Conservation (phyloP, 2,329 filamentous ascomycete genomes). For the Lizonia empirigonia region DNA sequence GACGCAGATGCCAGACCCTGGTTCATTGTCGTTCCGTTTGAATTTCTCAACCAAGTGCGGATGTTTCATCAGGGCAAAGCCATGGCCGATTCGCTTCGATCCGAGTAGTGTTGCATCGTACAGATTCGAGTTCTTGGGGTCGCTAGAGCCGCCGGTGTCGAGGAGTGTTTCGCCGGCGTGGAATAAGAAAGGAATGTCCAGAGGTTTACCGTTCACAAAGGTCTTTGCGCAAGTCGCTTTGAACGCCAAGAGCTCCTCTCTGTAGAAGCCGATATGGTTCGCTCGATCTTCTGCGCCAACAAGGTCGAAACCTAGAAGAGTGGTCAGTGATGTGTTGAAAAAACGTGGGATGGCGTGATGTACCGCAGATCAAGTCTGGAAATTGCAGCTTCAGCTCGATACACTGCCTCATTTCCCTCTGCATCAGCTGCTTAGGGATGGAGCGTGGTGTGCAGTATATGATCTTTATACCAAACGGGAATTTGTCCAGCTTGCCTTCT, state of each 20-base stretch:
- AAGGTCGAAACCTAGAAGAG: constrained; percentile 66
- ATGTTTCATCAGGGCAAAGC: constrained; percentile 71
- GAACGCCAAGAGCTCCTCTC: constrained; percentile 65
- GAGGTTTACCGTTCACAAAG: constrained; percentile 25
- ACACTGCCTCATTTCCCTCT: constrained; percentile 64
- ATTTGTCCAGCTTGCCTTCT: constrained; percentile 49
- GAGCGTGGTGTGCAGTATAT: constrained; percentile 73
- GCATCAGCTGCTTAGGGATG: constrained; percentile 57
- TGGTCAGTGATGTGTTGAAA: constrained; percentile 12
- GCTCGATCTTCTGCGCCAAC: constrained; percentile 69
- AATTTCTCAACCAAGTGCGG: constrained; percentile 67
- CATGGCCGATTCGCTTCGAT: constrained; percentile 74
- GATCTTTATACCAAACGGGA: constrained; percentile 69
- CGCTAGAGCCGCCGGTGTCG: constrained; percentile 66
- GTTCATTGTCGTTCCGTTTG: constrained; percentile 40
- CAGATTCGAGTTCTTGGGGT: constrained; percentile 65
- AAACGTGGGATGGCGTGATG: constrained; percentile 25
- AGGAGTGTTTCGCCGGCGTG: constrained; percentile 76
- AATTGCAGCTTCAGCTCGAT: constrained; percentile 63
- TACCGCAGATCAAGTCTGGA: constrained; percentile 67
- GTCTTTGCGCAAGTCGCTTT: constrained; percentile 54
- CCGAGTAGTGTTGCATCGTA: constrained; percentile 70
- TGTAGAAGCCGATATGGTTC: constrained; percentile 64
- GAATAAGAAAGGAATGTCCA: constrained; percentile 74
- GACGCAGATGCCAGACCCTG: constrained; percentile 63